Base-by-base conservation (phyloP, 148 eudicot species). In the Cornus controversa region DNA sequence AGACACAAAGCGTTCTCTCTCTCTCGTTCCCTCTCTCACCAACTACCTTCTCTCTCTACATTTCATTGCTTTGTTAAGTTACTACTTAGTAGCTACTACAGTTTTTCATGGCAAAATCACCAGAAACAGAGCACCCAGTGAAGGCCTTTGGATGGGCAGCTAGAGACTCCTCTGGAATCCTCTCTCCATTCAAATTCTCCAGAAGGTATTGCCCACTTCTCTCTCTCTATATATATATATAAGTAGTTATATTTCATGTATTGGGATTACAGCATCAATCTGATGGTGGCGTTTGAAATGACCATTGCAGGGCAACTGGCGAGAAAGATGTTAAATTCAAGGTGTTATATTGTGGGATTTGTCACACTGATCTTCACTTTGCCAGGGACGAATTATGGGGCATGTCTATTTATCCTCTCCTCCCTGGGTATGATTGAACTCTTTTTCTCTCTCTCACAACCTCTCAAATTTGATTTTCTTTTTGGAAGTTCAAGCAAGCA, bases 291-390 rank as follows among this genome's bases (percentile, higher is more conserved):
- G 1, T 20, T 60, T 60, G 64, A 3, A 0, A 60, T 22, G 4
- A 50, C 14, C 1, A 11, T 60, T 70, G 71, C 82, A 79, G 82
- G 73, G 82, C 65, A 67, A 75, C 65, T 18, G 78, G 78, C 15
- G 84, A 67, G n/a, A 67, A 58, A 28, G 80, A 82, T 23, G 76
- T 82, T 60, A 75, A 31, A 57, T 74, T 82, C 37, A 78, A 78
- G 28, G 79, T 82, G 8, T 15, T 78, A 63, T 82, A 82, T 29
- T 82, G 85, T 75, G 85, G 85, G 72, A 82, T 82, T 14, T 82
- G 85, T 37, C 85, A 82, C 82, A 57, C 84, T 8, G 84, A 82
- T 74, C 84, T 82, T 74, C 82, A 82, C 76, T 40, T 11, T 66
- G 69, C 67, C 34, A 70, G 71, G 78, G 78, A 82, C 69, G 85